phyloP scores from a whole-genome alignment of 1,284 basidiomycete species.

The Cryptococcus jaspeensis region DNA sequence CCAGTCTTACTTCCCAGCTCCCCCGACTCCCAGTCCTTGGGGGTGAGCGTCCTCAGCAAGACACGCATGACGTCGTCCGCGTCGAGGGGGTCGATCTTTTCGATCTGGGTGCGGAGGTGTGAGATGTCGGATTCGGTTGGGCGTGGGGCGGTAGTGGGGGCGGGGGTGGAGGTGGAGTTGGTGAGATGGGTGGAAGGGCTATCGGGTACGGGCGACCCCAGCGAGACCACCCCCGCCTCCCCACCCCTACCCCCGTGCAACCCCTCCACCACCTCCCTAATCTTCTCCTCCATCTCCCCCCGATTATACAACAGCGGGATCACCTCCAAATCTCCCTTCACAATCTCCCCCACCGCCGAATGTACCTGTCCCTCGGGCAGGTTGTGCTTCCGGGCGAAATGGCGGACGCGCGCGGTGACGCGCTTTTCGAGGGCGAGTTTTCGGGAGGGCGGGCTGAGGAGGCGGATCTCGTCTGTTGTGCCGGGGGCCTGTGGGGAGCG shows the following conservation, averaged over 20 bases:
- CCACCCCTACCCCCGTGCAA: not conserved
- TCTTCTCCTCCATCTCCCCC: slow-evolving; percentile 16
- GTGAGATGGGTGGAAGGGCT: too few relatives aligned
- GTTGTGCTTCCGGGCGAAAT: slow-evolving; percentile 7
- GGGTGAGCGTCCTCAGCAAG: slow-evolving; percentile 9
- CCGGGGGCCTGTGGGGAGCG: slow-evolving; percentile 4
- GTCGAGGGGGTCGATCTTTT: slow-evolving; percentile 18
- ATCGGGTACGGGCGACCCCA: too few relatives aligned
- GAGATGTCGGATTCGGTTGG: slow-evolving; percentile 7
- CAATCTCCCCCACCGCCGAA: slow-evolving; percentile 17
- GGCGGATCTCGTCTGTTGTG: slow-evolving; percentile 26
- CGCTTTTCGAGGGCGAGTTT: slow-evolving; percentile 15
- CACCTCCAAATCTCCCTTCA: slow-evolving; percentile 23
- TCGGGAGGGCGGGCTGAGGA: slow-evolving; percentile 20
- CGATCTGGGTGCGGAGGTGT: slow-evolving; percentile 12
- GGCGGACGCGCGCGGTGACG: slow-evolving; percentile 15
- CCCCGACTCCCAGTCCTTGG: slow-evolving; percentile 7
- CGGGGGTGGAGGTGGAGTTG: too few relatives aligned
- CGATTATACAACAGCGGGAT: slow-evolving; percentile 28
- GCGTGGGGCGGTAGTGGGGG: not conserved
- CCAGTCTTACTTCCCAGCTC: slow-evolving; percentile 9
- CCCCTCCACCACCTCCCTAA: slow-evolving; percentile 14
- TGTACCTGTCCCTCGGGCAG: slow-evolving; percentile 7
- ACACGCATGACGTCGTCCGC: slow-evolving; percentile 13
- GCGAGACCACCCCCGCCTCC: not conserved